Evolutionary conservation across 495 filamentous ascomycete species (phyloP), one percentile per base, ranked within the genome.

Genomic region (Podospora fimiseda): DNA sequence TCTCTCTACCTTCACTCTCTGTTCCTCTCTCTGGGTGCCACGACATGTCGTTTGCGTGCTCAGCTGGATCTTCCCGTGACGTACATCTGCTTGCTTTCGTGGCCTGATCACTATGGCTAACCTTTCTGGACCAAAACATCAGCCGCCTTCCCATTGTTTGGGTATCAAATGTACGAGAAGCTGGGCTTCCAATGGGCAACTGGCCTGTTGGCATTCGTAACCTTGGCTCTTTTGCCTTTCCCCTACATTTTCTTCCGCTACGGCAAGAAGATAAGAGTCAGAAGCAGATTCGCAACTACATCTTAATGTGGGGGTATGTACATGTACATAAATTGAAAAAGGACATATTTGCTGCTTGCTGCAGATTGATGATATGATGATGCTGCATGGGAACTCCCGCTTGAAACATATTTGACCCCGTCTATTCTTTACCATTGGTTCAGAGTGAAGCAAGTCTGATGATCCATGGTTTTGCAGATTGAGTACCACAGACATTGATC

Each of bases 141-240:
- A 77, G 74, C 72, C 45, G 68, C 66, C 21, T 76, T 76, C 49
- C 74, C 74, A 18, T 64, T 78, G 6, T 78, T 78, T 46, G 74
- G 74, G 2, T 67, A 62, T 38, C 74, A 78, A 50, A 71, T 89
- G 78, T 90, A 89, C 57, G 66, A 83, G 27, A 75, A 70, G 15
- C 71, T 89, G 9, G 84, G 83, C 11, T 84, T 77, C 53, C 83
- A 88, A 57, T 89, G 87, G 87, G 87, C 84, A 9, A 82, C 83
- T 2, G 80, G 77, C 2, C 66, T 89, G 36, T 64, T 89, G 19
- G 86, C 76, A 4, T 86, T 88, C 59, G 61, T 89, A n/a, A 85
- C 84, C 2, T 64, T 89, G 24, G 70, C 68, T 44, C 82, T 89
- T 79, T 66, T 80, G 58, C 87, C 86, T 18, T 85, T 87, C 44